These are phyloP conservation scores for Pseudopyrenochaeta lycopersici DNA, from an alignment of 2,329 filamentous ascomycete genomes.

Conservation along the genomic window DNA sequence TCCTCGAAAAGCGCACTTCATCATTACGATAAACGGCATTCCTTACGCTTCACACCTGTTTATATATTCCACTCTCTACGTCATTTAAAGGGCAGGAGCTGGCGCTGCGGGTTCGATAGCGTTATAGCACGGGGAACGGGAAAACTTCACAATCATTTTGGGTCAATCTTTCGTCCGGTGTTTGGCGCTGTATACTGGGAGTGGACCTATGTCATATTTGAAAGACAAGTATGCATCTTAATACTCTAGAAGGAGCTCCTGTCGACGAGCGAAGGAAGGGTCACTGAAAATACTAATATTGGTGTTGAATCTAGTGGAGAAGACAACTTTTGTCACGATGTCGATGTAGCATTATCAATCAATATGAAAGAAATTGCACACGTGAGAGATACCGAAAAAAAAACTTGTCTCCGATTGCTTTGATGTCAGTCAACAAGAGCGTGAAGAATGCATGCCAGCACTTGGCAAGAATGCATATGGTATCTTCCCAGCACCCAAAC, in stretches of 20 bases:
- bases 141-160: constrained; percentile 18
- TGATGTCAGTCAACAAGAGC: background rate
- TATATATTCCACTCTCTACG: constrained; percentile 30
- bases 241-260: constrained; percentile 11
- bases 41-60: constrained; percentile 29
- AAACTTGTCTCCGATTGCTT: background rate
- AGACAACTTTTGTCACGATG: constrained; percentile 10
- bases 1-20: constrained; percentile 1
- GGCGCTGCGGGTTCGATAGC: constrained; percentile 23
- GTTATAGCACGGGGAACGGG: constrained; percentile 8
- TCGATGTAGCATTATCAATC: constrained; percentile 17
- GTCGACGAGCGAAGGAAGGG: constrained; percentile 3
- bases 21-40: constrained; percentile 31
- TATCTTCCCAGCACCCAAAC: constrained; percentile 7
- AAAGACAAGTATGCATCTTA: constrained; percentile 13
- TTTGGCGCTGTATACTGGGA: constrained; percentile 11
- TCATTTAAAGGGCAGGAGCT: constrained; percentile 20
- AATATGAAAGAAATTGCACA: constrained; percentile 12
- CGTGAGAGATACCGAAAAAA: background rate
- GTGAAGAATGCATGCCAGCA: constrained; percentile 21
- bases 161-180: constrained; percentile 16
- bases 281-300: constrained; percentile 13
- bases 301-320: background rate
- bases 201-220: constrained; percentile 1
- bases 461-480: constrained; percentile 24